Evolutionary conservation across 164 flowering plant species (phyloP).

Genomic region (Macadamia integrifolia): DNA sequence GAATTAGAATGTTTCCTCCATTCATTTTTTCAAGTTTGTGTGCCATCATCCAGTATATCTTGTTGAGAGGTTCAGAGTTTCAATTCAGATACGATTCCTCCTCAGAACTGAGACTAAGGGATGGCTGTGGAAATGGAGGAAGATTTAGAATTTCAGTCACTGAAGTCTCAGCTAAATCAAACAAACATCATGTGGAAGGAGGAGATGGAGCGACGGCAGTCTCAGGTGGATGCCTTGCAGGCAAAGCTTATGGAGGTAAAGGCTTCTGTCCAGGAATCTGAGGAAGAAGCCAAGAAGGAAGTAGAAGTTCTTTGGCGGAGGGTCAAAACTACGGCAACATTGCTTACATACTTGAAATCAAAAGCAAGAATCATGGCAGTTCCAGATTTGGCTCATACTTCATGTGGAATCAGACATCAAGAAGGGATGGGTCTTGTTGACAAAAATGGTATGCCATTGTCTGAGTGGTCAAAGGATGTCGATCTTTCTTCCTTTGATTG

Average conservation of each 20-base stretch:
- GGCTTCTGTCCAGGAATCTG: slow-evolving; percentile 52
- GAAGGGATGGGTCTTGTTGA: slow-evolving; percentile 79
- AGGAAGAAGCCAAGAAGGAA: slow-evolving; percentile 57
- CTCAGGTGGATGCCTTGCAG: slow-evolving; percentile 57
- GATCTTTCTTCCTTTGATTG: slow-evolving; percentile 54
- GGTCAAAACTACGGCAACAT: slow-evolving; percentile 66
- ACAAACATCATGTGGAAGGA: slow-evolving; percentile 48
- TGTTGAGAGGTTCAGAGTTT: background rate
- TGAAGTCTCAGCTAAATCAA: slow-evolving; percentile 40
- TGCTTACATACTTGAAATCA: slow-evolving; percentile 72
- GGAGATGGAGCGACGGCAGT: slow-evolving; percentile 51
- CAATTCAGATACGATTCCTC: background rate
- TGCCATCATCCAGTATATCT: background rate
- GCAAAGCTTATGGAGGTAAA: slow-evolving; percentile 57
- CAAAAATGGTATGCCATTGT: slow-evolving; percentile 54
- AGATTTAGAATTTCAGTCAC: slow-evolving; percentile 36
- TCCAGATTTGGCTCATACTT: slow-evolving; percentile 68
- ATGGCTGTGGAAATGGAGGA: slow-evolving; percentile 48
- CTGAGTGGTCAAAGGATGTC: slow-evolving; percentile 59
- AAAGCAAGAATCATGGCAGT: slow-evolving; percentile 67
- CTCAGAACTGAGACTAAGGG: slow-evolving; percentile 17
- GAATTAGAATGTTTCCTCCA: background rate
- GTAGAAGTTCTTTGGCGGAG: slow-evolving; percentile 74
- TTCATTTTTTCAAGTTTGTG: background rate
- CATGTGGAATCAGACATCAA: slow-evolving; percentile 63